Percentiles rank a stretch among this genome's conserved stretches.
Conservation (phyloP, 208 protist species). For the Acanthamoeba culbertsoni region DNA sequence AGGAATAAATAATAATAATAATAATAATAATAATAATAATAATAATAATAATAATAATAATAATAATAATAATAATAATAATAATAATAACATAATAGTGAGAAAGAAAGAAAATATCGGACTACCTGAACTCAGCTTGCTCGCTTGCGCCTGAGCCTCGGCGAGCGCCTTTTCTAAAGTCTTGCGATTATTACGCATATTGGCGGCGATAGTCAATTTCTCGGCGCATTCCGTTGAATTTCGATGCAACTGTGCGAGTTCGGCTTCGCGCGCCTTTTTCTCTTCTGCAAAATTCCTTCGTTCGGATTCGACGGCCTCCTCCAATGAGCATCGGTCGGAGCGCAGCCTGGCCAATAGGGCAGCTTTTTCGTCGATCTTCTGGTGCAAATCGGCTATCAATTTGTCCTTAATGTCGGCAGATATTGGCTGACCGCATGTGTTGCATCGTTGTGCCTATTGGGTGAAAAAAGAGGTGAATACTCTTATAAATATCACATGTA, state of each 20-base stretch:
- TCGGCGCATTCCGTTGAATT: neutral
- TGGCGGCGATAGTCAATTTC: neutral
- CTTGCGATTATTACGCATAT: conserved; percentile 13
- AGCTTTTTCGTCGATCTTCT: neutral
- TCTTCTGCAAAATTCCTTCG: neutral
- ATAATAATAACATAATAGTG: no score
- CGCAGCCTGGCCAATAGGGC: neutral
- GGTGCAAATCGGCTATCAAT: neutral
- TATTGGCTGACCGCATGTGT: conserved; percentile 27
- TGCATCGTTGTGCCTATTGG: no score
- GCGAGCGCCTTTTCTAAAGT: neutral
- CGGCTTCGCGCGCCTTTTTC: neutral
- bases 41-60: no score
- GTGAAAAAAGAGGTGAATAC: no score
- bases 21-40: no score
- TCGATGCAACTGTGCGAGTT: neutral
- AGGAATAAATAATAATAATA: no score
- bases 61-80: no score
- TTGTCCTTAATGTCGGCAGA: neutral
- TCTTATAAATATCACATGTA: no score
- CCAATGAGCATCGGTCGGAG: neutral
- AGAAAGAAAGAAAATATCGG: no score
- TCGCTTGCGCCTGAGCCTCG: neutral
- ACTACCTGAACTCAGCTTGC: neutral
- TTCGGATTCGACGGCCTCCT: neutral